Evolutionary conservation across 23 red algal genomes (phyloP), one percentile per base, ranked within the genome.

Genomic region (Pyropia haitanensis): DNA sequence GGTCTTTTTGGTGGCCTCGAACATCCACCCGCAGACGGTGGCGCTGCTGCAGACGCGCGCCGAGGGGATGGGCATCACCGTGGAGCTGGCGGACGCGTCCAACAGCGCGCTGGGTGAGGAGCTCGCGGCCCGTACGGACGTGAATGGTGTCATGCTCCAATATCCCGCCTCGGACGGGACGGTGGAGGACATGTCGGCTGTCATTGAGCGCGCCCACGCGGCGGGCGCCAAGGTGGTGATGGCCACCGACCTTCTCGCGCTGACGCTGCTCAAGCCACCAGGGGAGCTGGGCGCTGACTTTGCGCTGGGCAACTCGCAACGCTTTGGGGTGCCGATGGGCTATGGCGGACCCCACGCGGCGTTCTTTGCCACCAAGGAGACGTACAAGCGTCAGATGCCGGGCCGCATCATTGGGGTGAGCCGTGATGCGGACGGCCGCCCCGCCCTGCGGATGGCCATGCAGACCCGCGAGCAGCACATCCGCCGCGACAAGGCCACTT

Each of bases 391-490:
- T 18, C 88, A 88, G 60, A 77, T 98, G 58, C 94, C 94, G 13
- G 94, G 94, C 26, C 64, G 94, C 27, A 98, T 98, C 56, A 98
- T 98, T 29, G 94, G 94, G 9, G 67, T 98, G 6, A 98, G 94
- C 68, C 76, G 79, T 32, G 94, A 98, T 60, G 88, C 86, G 17
- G 26, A 76, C 30, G 94, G 94, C 24, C 67, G 67, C 18, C 85
- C 82, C 34, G 87, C 86, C n/a, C 53, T 98, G 68, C 94, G 94
- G 24, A 98, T 98, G 94, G 94, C 94, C 23, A 77, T 98, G 94
- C 94, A 98, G 74, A 98, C 94, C 19, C 80, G 94, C 50, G 94
- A 98, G 63, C 94, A 98, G 73, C 94, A 98, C 51, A 98, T 98
- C 75, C 86, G 94, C 44, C 80, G 94, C 18, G 94, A 98, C 58